Evolutionary conservation across 345 rosid genomes (phyloP).

Genomic region (Acer campestre): DNA sequence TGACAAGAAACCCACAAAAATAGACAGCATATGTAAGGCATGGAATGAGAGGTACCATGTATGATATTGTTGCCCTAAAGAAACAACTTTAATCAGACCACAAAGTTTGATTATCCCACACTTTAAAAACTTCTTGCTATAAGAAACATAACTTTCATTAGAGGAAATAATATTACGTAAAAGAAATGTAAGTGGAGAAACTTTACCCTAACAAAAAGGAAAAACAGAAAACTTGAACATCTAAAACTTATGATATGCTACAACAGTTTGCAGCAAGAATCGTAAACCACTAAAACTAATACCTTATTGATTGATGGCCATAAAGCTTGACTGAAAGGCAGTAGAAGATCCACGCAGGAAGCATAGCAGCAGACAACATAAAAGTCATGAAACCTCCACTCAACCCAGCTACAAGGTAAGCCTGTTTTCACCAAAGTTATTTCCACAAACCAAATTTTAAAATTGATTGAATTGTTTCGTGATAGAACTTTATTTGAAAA

Average conservation of each 20-base stretch:
- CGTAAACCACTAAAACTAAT: constrained; percentile 12
- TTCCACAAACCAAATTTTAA: constrained; percentile 31
- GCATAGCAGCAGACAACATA: constrained; percentile 60
- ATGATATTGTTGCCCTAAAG: constrained; percentile 70
- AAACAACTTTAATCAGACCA: constrained; percentile 30
- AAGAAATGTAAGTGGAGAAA: not conserved
- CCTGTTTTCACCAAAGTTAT: constrained; percentile 52
- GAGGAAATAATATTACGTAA: not conserved
- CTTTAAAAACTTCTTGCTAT: not conserved
- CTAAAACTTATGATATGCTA: not conserved
- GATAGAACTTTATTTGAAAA: not conserved
- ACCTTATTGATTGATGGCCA: constrained; percentile 64
- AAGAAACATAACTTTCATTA: not conserved
- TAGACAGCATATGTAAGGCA: constrained; percentile 69
- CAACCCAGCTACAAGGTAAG: constrained; percentile 72
- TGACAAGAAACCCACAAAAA: constrained; percentile 80
- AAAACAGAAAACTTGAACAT: not conserved
- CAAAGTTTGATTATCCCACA: not conserved
- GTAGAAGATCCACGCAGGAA: constrained; percentile 76
- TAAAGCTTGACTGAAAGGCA: constrained; percentile 46
- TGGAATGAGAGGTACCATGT: constrained; percentile 72
- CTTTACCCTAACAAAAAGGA: not conserved
- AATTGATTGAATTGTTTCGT: not conserved
- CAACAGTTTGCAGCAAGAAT: not conserved
- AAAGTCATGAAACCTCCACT: constrained; percentile 90